Percentiles rank a stretch among this genome's conserved stretches.
These are phyloP conservation scores for Phytophthora crassamura DNA, from an alignment of 352 stramenopile species.

Conservation along the genomic window DNA sequence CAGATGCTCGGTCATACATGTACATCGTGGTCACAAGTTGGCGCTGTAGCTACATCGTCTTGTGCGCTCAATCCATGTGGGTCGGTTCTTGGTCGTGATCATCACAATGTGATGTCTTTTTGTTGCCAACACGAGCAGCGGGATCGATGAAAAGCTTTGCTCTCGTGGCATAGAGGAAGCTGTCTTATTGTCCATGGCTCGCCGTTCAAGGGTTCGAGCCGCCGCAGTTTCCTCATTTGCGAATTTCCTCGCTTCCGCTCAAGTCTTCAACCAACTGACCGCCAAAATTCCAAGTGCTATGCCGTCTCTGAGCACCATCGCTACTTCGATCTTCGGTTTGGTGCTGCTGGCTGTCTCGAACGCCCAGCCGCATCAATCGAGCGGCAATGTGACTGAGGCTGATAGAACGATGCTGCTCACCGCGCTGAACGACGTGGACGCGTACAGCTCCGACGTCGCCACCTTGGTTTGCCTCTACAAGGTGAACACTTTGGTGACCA, in stretches of 20 bases:
- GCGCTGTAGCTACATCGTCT: constrained; percentile 1
- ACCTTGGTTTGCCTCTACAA: constrained; percentile 42
- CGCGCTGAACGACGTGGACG: constrained; percentile 25
- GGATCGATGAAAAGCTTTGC: constrained; percentile 21
- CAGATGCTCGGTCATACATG: too few species aligned
- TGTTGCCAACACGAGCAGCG: too few species aligned
- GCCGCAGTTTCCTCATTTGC: constrained; percentile 4
- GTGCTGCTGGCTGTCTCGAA: background rate
- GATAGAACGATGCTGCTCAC: constrained; percentile 34
- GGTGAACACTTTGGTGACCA: constrained; percentile 34
- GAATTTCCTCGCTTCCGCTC: constrained; percentile 13
- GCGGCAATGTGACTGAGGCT: constrained; percentile 18
- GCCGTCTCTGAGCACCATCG: constrained; percentile 11
- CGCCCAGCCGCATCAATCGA: constrained; percentile 3
- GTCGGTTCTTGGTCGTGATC: too few species aligned
- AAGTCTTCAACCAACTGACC: constrained; percentile 10
- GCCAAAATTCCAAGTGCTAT: background rate
- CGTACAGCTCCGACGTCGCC: constrained; percentile 35
- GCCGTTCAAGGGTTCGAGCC: background rate
- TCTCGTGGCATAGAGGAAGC: background rate
- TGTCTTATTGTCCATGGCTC: background rate
- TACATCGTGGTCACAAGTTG: background rate
- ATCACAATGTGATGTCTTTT: too few species aligned
- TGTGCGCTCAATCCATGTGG: constrained; percentile 20
- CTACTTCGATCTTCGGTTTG: background rate